These are phyloP conservation scores for Aspergillus ustus DNA, from an alignment of 2,329 filamentous ascomycete species.

Conservation along the genomic window DNA sequence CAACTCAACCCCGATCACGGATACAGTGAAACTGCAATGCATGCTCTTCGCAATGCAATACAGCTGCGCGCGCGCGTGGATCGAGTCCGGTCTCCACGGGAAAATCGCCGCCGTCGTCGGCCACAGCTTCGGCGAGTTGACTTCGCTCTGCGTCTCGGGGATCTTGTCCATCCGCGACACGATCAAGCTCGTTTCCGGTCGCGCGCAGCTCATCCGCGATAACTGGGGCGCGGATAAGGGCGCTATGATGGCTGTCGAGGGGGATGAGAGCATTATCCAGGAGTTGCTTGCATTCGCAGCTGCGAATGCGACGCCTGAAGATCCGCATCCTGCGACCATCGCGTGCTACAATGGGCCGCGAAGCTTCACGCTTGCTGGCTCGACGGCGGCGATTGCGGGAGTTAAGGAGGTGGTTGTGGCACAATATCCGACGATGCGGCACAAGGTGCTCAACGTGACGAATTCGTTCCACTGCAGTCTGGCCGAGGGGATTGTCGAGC, in stretches of 20 bases:
- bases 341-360: constrained; percentile 55
- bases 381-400: constrained; percentile 36
- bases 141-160: constrained; percentile 40
- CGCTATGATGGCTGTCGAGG: constrained; percentile 42
- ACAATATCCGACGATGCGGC: constrained; percentile 24
- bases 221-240: constrained; percentile 40
- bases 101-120: constrained; percentile 41
- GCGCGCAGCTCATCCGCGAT: constrained; percentile 37
- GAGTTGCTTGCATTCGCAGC: constrained; percentile 35
- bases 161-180: constrained; percentile 36
- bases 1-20: constrained; percentile 25
- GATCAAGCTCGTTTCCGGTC: constrained; percentile 33
- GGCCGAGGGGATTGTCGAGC: constrained; percentile 40
- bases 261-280: constrained; percentile 23
- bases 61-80: constrained; percentile 43
- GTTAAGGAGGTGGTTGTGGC: constrained; percentile 10
- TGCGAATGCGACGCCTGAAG: background rate
- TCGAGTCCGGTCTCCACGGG: constrained; percentile 39
- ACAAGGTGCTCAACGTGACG: constrained; percentile 50
- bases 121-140: constrained; percentile 47
- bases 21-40: constrained; percentile 39
- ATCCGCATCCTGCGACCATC: constrained; percentile 32
- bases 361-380: constrained; percentile 51
- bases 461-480: constrained; percentile 55
- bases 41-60: constrained; percentile 46